These are phyloP conservation scores for Nematodospora valgi DNA, from an alignment of 805 yeast species.

Conservation along the genomic window DNA sequence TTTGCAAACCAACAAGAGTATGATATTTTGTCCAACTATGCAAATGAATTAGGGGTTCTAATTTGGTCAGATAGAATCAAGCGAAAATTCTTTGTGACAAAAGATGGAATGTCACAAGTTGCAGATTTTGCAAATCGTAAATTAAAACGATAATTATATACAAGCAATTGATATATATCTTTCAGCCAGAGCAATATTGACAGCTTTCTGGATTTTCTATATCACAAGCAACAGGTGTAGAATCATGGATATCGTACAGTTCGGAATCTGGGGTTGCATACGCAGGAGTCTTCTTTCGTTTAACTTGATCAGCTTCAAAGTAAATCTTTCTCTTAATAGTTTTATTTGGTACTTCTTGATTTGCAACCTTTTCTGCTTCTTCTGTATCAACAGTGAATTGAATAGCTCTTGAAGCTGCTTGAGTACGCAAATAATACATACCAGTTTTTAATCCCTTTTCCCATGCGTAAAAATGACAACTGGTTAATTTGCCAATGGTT, in stretches of 20 bases:
- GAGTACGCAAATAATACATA: conserved; percentile 38
- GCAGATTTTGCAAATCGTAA: conserved; percentile 82
- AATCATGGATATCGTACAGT: conserved; percentile 30
- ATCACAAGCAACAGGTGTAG: conserved; percentile 31
- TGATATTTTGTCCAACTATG: conserved; percentile 67
- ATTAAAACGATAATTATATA: conserved; percentile 11
- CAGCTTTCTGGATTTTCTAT: conserved; percentile 27
- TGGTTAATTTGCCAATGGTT: conserved; percentile 37
- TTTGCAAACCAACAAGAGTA: conserved; percentile 77
- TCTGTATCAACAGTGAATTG: conserved; percentile 29
- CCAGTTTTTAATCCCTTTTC: conserved; percentile 37
- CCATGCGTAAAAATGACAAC: conserved; percentile 44
- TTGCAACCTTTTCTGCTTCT: conserved; percentile 10
- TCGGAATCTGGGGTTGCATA: conserved; percentile 14
- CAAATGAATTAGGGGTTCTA: conserved; percentile 86
- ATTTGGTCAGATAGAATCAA: conserved; percentile 77
- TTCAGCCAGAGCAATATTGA: conserved; percentile 40
- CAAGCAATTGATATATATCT: conserved; percentile 6
- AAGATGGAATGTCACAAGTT: conserved; percentile 84
- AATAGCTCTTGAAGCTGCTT: conserved; percentile 35
- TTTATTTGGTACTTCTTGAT: neutral
- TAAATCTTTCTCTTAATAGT: conserved; percentile 20
- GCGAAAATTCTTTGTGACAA: conserved; percentile 78
- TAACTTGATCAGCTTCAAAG: conserved; percentile 11
- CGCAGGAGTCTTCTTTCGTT: conserved; percentile 3